Conservation (phyloP, 2,329 filamentous ascomycete genomes). For the Calonectria honghensis region DNA sequence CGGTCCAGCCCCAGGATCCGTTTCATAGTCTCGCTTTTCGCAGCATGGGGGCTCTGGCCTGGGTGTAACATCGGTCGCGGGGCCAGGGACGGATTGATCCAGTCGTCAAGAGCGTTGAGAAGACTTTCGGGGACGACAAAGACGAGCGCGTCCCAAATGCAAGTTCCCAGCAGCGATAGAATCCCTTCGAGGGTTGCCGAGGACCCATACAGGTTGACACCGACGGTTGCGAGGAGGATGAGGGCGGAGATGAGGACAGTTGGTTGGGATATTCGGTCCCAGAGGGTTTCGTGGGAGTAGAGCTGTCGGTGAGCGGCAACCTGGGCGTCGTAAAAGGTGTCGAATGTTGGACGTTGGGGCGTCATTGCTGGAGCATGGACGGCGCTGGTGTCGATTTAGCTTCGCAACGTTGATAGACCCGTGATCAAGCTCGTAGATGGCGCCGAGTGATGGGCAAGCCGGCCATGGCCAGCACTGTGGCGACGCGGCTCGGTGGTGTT, state of each 20-base stretch:
- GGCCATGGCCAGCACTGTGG: conserved; percentile 52
- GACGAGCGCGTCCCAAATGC: conserved; percentile 78
- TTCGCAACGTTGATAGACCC: conserved; percentile 47
- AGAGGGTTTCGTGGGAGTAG: conserved; percentile 52
- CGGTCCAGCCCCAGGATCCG: conserved; percentile 77
- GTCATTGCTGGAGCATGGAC: conserved; percentile 58
- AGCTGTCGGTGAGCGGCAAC: conserved; percentile 58
- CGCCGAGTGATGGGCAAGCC: conserved; percentile 48
- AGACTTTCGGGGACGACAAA: conserved; percentile 73
- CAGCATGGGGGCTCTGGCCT: conserved; percentile 67
- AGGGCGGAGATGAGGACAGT: conserved; percentile 60
- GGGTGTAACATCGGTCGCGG: conserved; percentile 62
- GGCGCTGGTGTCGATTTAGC: conserved; percentile 46
- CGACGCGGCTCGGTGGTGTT: conserved; percentile 32
- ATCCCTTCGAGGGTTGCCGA: conserved; percentile 56
- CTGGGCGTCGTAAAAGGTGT: conserved; percentile 61
- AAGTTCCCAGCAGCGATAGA: conserved; percentile 58
- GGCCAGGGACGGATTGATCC: conserved; percentile 69
- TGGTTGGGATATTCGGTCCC: conserved; percentile 60
- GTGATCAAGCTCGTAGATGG: conserved; percentile 52
- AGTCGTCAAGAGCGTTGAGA: conserved; percentile 74
- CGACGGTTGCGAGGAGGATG: conserved; percentile 58
- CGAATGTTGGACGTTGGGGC: conserved; percentile 58
- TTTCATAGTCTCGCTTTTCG: conserved; percentile 80
- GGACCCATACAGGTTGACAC: conserved; percentile 60